Evolutionary conservation across 805 yeast species (phyloP).

Genomic region (Metschnikowia reukaufii): DNA sequence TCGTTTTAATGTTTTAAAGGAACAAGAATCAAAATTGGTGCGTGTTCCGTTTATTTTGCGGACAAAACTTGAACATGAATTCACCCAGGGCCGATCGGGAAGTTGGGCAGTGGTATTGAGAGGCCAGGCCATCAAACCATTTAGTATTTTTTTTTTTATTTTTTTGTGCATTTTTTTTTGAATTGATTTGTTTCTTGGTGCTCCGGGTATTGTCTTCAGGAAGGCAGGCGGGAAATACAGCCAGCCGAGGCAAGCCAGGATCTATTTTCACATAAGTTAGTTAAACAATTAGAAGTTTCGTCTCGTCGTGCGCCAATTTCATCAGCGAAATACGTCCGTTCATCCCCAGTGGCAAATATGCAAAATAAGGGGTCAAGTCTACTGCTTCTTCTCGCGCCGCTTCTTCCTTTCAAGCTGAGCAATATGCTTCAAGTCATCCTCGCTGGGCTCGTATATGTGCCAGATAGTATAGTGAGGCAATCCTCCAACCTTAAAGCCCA

Average conservation of each 20-base stretch:
- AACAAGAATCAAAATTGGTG: background rate
- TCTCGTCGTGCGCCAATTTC: background rate
- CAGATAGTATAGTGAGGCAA: constrained; percentile 86
- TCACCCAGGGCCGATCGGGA: too few species aligned
- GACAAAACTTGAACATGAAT: background rate
- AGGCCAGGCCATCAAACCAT: too few species aligned
- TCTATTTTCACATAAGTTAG: background rate
- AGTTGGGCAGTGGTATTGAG: too few species aligned
- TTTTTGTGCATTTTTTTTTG: background rate
- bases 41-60: background rate
- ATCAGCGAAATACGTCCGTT: too few species aligned
- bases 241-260: background rate
- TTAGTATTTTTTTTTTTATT: too few species aligned
- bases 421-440: constrained; percentile 72
- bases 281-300: background rate
- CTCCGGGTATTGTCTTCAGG: background rate
- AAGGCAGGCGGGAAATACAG: background rate
- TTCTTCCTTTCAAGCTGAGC: constrained; percentile 67
- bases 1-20: background rate
- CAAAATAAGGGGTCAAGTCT: background rate
- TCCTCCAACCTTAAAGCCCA: constrained; percentile 85
- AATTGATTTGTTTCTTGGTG: too few species aligned
- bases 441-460: constrained; percentile 91
- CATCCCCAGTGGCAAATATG: too few species aligned
- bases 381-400: constrained; percentile 39